Evolutionary conservation across 805 yeast genomes (phyloP), one percentile per base, ranked within the genome.

Genomic region (Nakazawaea laoshanensis): DNA sequence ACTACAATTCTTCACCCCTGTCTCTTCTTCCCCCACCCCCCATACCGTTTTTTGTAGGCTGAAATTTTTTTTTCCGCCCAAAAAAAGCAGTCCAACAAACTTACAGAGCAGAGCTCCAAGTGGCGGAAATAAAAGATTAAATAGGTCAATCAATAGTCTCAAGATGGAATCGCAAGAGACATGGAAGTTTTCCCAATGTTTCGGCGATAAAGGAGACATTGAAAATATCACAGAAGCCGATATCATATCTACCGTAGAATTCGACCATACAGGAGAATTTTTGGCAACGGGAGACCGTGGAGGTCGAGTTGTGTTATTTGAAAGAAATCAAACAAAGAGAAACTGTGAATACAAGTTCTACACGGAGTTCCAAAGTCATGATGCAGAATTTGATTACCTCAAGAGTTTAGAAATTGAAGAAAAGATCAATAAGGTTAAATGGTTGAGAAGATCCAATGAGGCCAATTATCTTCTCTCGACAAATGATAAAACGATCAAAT

Each of bases 211-310:
- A 57, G 95, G 95, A 30, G 99, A 92, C 55, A 81, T 88, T 37
- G 97, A 89, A 44, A 82, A 77, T 49, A 85, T 88, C 49, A 87
- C 96, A 3, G 97, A 88, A 52, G 96, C 96, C 4, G 99, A 92
- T 56, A 88, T 92, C 52, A 92, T 92, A 41, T 83, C 96, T 13
- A 85, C 98, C 3, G 96, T 92, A 25, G 97, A 92, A 60, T 92
- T 92, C 50, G 96, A 92, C 55, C 83, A 79, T 51, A 74, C 92
- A 6, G 99, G 99, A 32, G 87, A 92, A 52, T 92, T 80, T 51
- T 63, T 92, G 37, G 99, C 98, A 39, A 92, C 98, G 2, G 99
- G 99, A 41, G 99, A 92, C 61, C 78, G 88, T 52, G 99, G 99
- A 35, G 99, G 99, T 19, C 73, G 99, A 43, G 96, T 92, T 26